phyloP scores from a whole-genome alignment of 768 basidiomycete genomes.

The Obba rivulosa region DNA sequence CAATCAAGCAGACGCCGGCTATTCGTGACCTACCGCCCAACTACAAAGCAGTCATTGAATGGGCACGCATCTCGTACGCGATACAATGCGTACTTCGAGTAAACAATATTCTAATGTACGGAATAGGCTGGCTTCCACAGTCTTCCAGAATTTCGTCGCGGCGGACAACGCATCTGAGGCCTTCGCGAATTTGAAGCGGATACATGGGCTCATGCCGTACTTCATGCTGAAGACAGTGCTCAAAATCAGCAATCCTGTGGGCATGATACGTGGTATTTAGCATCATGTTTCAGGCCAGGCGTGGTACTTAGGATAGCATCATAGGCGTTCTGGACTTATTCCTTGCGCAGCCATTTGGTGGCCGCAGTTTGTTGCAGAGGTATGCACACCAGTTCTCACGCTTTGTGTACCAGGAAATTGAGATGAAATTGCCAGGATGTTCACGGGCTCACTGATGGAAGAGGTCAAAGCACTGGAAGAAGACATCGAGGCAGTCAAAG shows the following conservation, averaged over 20 bases:
- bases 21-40: slow-evolving; percentile 76
- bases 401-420: neutral
- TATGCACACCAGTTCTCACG: slow-evolving; percentile 17
- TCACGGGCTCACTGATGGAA: slow-evolving; percentile 86
- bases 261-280: slow-evolving; percentile 82
- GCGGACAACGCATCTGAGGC: slow-evolving; percentile 89
- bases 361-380: slow-evolving; percentile 87
- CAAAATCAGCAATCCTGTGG: slow-evolving; percentile 90
- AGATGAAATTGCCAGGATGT: slow-evolving; percentile 60
- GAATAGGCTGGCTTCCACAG: slow-evolving; percentile 84
- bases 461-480: slow-evolving; percentile 82
- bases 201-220: slow-evolving; percentile 97
- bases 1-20: slow-evolving; percentile 75
- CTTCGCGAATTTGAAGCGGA: slow-evolving; percentile 80
- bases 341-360: slow-evolving; percentile 95
- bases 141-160: slow-evolving; percentile 93
- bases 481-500: slow-evolving; percentile 82
- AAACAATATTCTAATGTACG: neutral
- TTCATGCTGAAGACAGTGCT: slow-evolving; percentile 91
- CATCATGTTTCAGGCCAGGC: neutral
- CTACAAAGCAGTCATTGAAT: slow-evolving; percentile 88
- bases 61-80: slow-evolving; percentile 93
- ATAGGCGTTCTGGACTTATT: slow-evolving; percentile 83
- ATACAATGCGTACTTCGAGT: neutral
- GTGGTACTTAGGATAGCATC: neutral